Conservation (phyloP, 2,329 filamentous ascomycete genomes). For the Cordyceps fumosorosea region DNA sequence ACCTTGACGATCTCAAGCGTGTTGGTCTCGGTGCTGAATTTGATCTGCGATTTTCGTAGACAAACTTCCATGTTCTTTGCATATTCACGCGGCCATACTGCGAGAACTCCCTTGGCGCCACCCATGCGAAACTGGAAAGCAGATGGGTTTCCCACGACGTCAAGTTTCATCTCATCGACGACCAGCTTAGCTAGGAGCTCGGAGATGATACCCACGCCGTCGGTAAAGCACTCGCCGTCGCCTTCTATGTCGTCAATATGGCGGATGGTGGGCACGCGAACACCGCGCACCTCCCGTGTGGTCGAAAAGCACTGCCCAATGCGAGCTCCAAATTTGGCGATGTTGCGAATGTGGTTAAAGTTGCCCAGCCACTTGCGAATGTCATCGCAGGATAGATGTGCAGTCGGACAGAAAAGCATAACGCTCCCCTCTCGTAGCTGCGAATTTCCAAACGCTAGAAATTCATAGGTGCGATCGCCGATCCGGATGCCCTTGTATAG, state of each 20-base stretch:
- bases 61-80: slow-evolving; percentile 63
- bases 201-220: slow-evolving; percentile 93
- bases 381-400: slow-evolving; percentile 59
- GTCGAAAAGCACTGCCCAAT: slow-evolving; percentile 96
- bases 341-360: slow-evolving; percentile 70
- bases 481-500: slow-evolving; percentile 74
- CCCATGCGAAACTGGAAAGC: slow-evolving; percentile 89
- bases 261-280: slow-evolving; percentile 50
- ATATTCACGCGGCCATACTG: slow-evolving; percentile 55
- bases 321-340: slow-evolving; percentile 86
- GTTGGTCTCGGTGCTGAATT: slow-evolving; percentile 67
- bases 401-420: slow-evolving; percentile 79
- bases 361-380: slow-evolving; percentile 85
- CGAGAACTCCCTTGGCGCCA: slow-evolving; percentile 85
- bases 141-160: slow-evolving; percentile 58
- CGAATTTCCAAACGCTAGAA: slow-evolving; percentile 91
- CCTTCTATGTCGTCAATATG: slow-evolving; percentile 65
- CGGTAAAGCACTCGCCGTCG: slow-evolving; percentile 70
- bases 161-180: slow-evolving; percentile 59
- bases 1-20: slow-evolving; percentile 80
- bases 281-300: slow-evolving; percentile 65
- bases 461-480: slow-evolving; percentile 76
- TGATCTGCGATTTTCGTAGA: slow-evolving; percentile 78
- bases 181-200: slow-evolving; percentile 67
- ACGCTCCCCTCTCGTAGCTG: slow-evolving; percentile 88